Base-by-base conservation (phyloP, 768 basidiomycete genomes). In the Pleurotus djamor region DNA sequence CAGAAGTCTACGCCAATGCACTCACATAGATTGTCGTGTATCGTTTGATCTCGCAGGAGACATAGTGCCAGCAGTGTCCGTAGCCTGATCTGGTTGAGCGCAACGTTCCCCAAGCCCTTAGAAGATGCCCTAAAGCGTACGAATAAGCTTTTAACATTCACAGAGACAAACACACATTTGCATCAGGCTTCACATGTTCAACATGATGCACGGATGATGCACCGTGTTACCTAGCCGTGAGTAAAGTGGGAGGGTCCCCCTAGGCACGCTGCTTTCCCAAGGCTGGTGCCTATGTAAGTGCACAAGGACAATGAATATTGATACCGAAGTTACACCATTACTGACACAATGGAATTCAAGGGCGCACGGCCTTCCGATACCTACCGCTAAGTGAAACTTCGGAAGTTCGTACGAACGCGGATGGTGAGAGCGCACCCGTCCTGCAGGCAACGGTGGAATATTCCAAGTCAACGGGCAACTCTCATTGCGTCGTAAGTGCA, bases 71-170 rank as follows among this genome's bases (percentile, higher is more conserved):
- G 45, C n/a, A 17, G 45, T 41, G 38, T 14, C 45, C 7, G 45
- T 17, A 16, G 45, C 16, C 54, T 44, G 21, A 56, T 44, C 54
- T 38, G 28, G 37, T 17, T 44, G 16, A 44, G 41, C 28, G 28
- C 54, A 56, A 56, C 54, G 54, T 56, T 56, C 54, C 54, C 38
- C 54, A 56, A 16, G 13, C 17, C 45, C 13, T 17, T n/a, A 12
- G 17, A 56, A 41, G 37, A 56, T 44, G 54, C 54, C 52, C 54
- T 43, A 56, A 45, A 43, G 54, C 54, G 54, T 56, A 41, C 54
- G 44, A 56, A 56, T 56, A 56, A 56, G 37, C 54, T 56, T 56
- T 56, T 56, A 56, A 44, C 54, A 56, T 56, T 56, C 54, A 44
- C 54, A 56, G 14, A 54, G 16, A 56, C 54, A 56, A 56, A 56